These are phyloP conservation scores for Friedmanniomyces simplex DNA, from an alignment of 495 filamentous ascomycete species.

Conservation along the genomic window DNA sequence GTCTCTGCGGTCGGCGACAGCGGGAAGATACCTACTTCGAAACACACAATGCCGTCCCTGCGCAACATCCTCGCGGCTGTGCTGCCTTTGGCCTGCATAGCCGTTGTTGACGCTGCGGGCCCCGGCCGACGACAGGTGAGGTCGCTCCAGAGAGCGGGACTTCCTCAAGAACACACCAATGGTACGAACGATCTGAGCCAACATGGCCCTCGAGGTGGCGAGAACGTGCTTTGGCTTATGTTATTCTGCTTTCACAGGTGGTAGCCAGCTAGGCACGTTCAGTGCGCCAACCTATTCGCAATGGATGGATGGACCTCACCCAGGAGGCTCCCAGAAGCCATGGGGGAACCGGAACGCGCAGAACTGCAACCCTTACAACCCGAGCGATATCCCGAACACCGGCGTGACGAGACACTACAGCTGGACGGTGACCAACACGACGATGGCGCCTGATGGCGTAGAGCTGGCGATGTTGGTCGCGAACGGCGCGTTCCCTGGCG, in stretches of 20 bases:
- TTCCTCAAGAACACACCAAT: background rate
- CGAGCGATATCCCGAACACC: conserved; percentile 22
- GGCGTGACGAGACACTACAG: conserved; percentile 27
- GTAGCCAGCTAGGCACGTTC: conserved; percentile 1
- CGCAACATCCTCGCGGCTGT: background rate
- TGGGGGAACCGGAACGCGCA: conserved; percentile 1
- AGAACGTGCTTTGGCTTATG: background rate
- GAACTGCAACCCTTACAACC: conserved; percentile 22
- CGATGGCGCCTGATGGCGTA: conserved; percentile 23
- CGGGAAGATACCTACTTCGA: background rate
- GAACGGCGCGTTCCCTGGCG: conserved; percentile 22
- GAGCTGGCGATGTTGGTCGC: conserved; percentile 18
- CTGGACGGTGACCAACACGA: conserved; percentile 24
- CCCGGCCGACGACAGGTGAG: background rate
- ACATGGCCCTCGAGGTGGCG: background rate
- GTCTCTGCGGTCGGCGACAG: background rate
- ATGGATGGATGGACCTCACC: conserved; percentile 2
- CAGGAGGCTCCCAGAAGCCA: conserved; percentile 13
- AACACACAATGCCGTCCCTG: background rate
- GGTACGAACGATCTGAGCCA: background rate
- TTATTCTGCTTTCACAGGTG: conserved; percentile 1
- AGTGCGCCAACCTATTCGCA: background rate
- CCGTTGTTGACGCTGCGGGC: background rate
- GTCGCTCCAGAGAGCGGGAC: background rate
- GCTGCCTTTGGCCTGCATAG: conserved; percentile 4